Percentiles rank a stretch among this genome's conserved stretches.
These are phyloP conservation scores for Grosmannia huntii DNA, from an alignment of 2,329 filamentous ascomycete genomes.

Conservation along the genomic window DNA sequence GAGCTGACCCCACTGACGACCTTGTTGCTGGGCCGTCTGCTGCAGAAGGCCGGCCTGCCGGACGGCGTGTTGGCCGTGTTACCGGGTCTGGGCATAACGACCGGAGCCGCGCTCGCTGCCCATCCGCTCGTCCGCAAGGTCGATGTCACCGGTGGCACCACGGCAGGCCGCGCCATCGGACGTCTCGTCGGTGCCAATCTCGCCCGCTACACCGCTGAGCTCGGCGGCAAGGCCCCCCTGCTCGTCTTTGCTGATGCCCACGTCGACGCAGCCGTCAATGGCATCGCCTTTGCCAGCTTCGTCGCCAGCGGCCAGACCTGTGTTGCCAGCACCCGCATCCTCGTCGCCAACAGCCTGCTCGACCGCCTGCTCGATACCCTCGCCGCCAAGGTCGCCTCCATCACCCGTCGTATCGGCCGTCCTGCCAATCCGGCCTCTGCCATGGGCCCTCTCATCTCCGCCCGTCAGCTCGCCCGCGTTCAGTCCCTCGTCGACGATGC, in stretches of 20 bases:
- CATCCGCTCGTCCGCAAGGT: conserved; percentile 49
- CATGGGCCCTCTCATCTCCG: conserved; percentile 53
- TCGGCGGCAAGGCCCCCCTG: conserved; percentile 59
- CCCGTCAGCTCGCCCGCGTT: conserved; percentile 50
- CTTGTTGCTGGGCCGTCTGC: conserved; percentile 44
- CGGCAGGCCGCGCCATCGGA: conserved; percentile 56
- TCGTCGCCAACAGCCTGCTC: conserved; percentile 57
- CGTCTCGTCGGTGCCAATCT: conserved; percentile 52
- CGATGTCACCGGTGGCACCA: conserved; percentile 63
- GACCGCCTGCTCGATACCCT: conserved; percentile 52
- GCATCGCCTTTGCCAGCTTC: conserved; percentile 49
- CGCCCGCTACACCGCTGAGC: conserved; percentile 57
- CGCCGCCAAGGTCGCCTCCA: conserved; percentile 46
- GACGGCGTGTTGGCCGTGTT: conserved; percentile 56
- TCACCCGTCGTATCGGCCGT: conserved; percentile 40
- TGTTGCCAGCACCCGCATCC: conserved; percentile 61
- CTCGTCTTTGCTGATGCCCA: conserved; percentile 55
- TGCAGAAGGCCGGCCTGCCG: conserved; percentile 56
- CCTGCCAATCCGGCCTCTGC: conserved; percentile 42
- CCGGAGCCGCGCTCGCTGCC: conserved; percentile 38
- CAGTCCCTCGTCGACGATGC: conserved; percentile 54
- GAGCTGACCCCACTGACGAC: conserved; percentile 50
- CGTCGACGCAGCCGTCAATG: conserved; percentile 53
- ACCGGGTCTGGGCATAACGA: conserved; percentile 37
- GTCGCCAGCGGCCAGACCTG: conserved; percentile 44